Percentiles rank a stretch among this genome's conserved stretches.
Conservation (phyloP, 805 yeast species). For the Sugiyamaella qingdaonensis region DNA sequence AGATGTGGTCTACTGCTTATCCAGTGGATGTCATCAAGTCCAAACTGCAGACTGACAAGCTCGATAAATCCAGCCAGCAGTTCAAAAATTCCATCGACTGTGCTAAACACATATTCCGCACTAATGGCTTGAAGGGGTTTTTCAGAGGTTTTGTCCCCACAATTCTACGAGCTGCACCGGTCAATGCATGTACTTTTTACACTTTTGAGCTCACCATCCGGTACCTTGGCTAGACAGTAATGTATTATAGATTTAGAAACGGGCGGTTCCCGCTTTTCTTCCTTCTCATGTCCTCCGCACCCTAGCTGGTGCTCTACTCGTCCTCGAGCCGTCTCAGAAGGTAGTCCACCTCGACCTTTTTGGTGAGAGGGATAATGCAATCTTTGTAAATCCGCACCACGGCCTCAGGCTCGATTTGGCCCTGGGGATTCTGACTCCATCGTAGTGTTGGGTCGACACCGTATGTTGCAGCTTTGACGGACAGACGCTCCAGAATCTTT, state of each 20-base stretch:
- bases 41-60: constrained; percentile 72
- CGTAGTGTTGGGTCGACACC: constrained; percentile 83
- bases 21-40: constrained; percentile 93
- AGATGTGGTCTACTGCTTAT: constrained; percentile 76
- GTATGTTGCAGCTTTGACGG: constrained; percentile 77
- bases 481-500: constrained; percentile 71
- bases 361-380: constrained; percentile 88
- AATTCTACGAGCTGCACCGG: constrained; percentile 94
- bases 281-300: not conserved
- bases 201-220: constrained; percentile 82
- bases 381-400: constrained; percentile 82
- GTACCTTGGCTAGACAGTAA: constrained; percentile 24
- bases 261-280: not conserved
- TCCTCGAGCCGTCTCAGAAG: constrained; percentile 77
- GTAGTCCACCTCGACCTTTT: constrained; percentile 92
- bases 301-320: constrained; percentile 23
- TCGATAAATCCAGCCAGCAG: constrained; percentile 52
- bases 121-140: constrained; percentile 71
- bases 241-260: too few species aligned
- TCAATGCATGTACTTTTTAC: constrained; percentile 93
- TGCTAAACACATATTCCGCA: constrained; percentile 45
- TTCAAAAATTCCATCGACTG: constrained; percentile 61
- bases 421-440: constrained; percentile 58
- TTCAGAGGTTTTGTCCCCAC: constrained; percentile 92
- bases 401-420: constrained; percentile 76